phyloP scores from a whole-genome alignment of 2,329 filamentous ascomycete genomes.

The Fusarium graminum region DNA sequence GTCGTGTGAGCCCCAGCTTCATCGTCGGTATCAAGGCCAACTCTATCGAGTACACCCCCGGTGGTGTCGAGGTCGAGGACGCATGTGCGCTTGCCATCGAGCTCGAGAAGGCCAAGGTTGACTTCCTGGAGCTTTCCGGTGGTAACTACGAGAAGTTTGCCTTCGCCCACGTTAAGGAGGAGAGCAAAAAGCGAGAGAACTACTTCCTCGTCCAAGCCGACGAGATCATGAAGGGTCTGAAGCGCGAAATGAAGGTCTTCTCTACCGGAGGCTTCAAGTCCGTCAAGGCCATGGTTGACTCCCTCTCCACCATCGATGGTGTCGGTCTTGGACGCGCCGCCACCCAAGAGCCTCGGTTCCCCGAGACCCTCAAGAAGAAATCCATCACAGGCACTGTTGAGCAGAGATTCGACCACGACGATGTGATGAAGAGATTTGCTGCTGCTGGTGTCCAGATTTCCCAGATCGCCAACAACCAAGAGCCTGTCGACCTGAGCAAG shows the following conservation, averaged over 20 bases:
- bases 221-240: constrained; percentile 56
- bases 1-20: constrained; percentile 56
- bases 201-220: constrained; percentile 72
- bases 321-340: constrained; percentile 24
- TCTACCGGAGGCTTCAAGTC: constrained; percentile 38
- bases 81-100: constrained; percentile 59
- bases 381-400: constrained; percentile 12
- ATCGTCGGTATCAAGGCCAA: constrained; percentile 69
- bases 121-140: constrained; percentile 70
- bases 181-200: constrained; percentile 65
- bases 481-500: constrained; percentile 25
- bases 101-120: constrained; percentile 62
- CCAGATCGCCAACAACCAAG: constrained; percentile 27
- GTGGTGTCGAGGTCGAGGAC: constrained; percentile 64
- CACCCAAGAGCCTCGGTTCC: constrained; percentile 25
- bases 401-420: constrained; percentile 21
- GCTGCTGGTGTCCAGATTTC: constrained; percentile 28
- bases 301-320: constrained; percentile 27
- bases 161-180: constrained; percentile 64
- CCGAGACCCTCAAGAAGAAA: constrained; percentile 16
- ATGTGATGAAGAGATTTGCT: constrained; percentile 14
- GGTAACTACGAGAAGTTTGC: constrained; percentile 69
- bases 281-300: constrained; percentile 23
- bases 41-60: constrained; percentile 64
- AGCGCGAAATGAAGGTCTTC: constrained; percentile 29